These are phyloP conservation scores for Vitellaria paradoxa DNA, from an alignment of 179 eudicot genomes.

Conservation along the genomic window DNA sequence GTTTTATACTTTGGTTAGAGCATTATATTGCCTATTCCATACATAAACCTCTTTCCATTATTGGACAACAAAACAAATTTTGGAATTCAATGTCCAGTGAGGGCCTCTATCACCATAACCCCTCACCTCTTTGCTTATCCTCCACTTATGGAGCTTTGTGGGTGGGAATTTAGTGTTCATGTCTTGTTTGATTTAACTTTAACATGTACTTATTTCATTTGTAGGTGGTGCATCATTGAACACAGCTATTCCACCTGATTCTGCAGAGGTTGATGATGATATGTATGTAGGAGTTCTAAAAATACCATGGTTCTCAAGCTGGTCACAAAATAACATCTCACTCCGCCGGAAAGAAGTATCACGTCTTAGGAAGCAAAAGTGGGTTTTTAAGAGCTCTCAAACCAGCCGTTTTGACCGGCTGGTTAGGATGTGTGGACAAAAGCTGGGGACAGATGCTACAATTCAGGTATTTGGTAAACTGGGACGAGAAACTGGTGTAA, in stretches of 20 bases:
- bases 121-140: not conserved
- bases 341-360: slow-evolving; percentile 51
- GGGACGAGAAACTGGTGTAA: slow-evolving; percentile 70
- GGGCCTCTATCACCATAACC: too few species aligned
- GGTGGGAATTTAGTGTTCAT: not conserved
- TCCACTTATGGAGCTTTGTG: not conserved
- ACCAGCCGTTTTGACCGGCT: slow-evolving; percentile 40
- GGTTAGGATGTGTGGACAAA: slow-evolving; percentile 48
- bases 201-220: slow-evolving; percentile 12
- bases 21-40: not conserved
- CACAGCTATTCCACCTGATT: slow-evolving; percentile 21
- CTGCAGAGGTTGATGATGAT: slow-evolving; percentile 18
- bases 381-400: slow-evolving; percentile 60
- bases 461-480: slow-evolving; percentile 51
- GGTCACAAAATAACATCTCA: slow-evolving; percentile 27
- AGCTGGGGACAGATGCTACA: slow-evolving; percentile 60
- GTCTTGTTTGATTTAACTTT: slow-evolving; percentile 10
- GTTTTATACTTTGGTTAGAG: not conserved
- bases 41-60: not conserved
- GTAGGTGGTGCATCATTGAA: slow-evolving; percentile 34
- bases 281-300: slow-evolving; percentile 25
- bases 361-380: slow-evolving; percentile 67
- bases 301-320: slow-evolving; percentile 38
- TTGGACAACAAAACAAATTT: not conserved
- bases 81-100: not conserved